Percentiles rank a stretch among this genome's conserved stretches.
These are phyloP conservation scores for Rhodotorula taiwanensis DNA, from an alignment of 768 basidiomycete species.

Conservation along the genomic window DNA sequence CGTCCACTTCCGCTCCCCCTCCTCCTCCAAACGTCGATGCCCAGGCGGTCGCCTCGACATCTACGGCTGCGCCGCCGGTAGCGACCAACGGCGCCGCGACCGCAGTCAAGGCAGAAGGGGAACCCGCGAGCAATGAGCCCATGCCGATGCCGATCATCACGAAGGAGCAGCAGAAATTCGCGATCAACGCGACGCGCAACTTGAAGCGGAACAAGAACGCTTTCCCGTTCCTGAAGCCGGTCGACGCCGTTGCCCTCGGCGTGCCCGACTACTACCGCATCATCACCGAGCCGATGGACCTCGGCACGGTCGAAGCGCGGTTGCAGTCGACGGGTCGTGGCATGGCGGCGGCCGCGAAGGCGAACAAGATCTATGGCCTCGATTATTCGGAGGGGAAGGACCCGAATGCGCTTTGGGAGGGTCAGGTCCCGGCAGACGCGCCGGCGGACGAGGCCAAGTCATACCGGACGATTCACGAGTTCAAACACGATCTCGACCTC, in stretches of 20 bases:
- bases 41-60: neutral
- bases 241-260: slow-evolving; percentile 66
- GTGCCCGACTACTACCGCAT: slow-evolving; percentile 78
- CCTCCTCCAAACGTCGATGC: neutral
- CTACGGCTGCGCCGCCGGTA: slow-evolving; percentile 6
- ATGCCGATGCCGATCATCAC: slow-evolving; percentile 48
- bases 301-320: slow-evolving; percentile 85
- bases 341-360: slow-evolving; percentile 23
- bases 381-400: slow-evolving; percentile 38
- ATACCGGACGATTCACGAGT: slow-evolving; percentile 70
- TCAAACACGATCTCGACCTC: slow-evolving; percentile 73
- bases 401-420: slow-evolving; percentile 41
- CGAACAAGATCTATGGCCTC: slow-evolving; percentile 13
- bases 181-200: slow-evolving; percentile 64
- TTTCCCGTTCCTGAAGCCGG: slow-evolving; percentile 71
- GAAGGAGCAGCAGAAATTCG: slow-evolving; percentile 68
- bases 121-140: slow-evolving; percentile 1
- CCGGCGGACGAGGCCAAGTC: slow-evolving; percentile 43
- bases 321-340: slow-evolving; percentile 48
- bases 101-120: neutral
- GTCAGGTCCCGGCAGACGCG: slow-evolving; percentile 21
- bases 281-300: slow-evolving; percentile 88
- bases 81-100: neutral
- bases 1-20: neutral
- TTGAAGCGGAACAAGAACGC: slow-evolving; percentile 84